These are phyloP conservation scores for Cutaneotrichosporon cavernicola DNA, from an alignment of 1,284 basidiomycete species.

Conservation along the genomic window DNA sequence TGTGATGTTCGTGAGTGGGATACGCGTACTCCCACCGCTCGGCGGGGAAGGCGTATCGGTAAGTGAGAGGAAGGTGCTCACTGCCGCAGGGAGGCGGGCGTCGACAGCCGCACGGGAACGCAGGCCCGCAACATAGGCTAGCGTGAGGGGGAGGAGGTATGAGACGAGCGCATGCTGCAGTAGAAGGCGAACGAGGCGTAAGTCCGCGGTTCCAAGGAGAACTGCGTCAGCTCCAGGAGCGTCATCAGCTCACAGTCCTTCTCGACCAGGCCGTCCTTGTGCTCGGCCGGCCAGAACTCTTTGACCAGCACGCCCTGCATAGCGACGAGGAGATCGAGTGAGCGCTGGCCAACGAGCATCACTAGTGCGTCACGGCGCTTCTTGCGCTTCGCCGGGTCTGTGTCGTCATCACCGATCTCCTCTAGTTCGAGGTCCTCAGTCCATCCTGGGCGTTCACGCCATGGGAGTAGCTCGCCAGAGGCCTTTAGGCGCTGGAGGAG, in stretches of 20 bases:
- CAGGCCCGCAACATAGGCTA: slow-evolving; percentile 28
- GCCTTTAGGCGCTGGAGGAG: slow-evolving; percentile 29
- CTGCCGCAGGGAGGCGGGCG: slow-evolving; percentile 5
- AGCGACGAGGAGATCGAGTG: slow-evolving; percentile 32
- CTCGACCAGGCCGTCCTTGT: slow-evolving; percentile 24
- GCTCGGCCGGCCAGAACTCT: slow-evolving; percentile 41
- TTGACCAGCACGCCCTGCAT: slow-evolving; percentile 33
- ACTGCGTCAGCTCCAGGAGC: slow-evolving; percentile 24
- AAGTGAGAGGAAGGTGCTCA: slow-evolving; percentile 27
- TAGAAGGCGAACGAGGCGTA: slow-evolving; percentile 34
- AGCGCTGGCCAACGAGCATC: slow-evolving; percentile 24
- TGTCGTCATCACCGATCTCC: slow-evolving; percentile 19
- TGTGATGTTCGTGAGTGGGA: slow-evolving; percentile 23
- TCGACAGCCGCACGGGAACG: slow-evolving; percentile 6
- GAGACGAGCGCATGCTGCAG: slow-evolving; percentile 32
- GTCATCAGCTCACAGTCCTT: slow-evolving; percentile 34
- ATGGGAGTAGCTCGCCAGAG: slow-evolving; percentile 29
- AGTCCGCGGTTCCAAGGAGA: slow-evolving; percentile 42
- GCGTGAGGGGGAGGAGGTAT: slow-evolving; percentile 29
- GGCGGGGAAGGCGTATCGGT: slow-evolving; percentile 27
- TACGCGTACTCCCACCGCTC: slow-evolving; percentile 14
- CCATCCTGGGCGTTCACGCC: slow-evolving; percentile 25
- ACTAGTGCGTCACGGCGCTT: slow-evolving; percentile 15
- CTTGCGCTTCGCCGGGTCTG: slow-evolving; percentile 4
- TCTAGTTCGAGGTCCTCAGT: slow-evolving; percentile 19